Base-by-base conservation (phyloP, 805 yeast species). In the Ogataea pilisensis region DNA sequence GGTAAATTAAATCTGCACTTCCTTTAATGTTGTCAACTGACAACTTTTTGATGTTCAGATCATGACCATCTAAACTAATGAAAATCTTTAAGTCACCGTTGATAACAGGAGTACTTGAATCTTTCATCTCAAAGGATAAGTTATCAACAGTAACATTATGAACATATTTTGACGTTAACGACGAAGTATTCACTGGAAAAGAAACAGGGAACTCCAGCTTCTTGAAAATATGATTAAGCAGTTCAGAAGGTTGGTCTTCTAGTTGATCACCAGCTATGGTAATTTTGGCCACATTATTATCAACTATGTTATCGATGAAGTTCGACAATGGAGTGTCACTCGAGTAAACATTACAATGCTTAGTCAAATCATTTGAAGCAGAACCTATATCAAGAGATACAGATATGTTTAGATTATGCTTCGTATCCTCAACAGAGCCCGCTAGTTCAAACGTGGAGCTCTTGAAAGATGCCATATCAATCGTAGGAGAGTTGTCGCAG, bases 11-110 rank as follows among this genome's bases (percentile, higher is more conserved):
- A 31, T 60, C 58, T 11, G 74, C 64, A 4, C 51, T 38, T 6
- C 81, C 81, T 41, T 65, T 64, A 1, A 75, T 59, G 13, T 60
- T 53, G 4, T 57, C 48, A 2, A 73, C 70, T 2, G 35, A 29
- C 3, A 45, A 18, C 14, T 38, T 35, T n/a, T 35, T 28, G 8
- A 46, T 27, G 25, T 45, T 35, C 19, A 49, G 16, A 17, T 31
- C 30, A 4, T 20, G 26, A 3, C 26, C 27, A 16, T 49, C 49
- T 19, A 50, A 34, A 29, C 41, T 53, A 5, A 70, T 39, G 17
- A 56, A 48, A 1, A 66, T 56, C 19, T 56, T 49, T 5, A 71
- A 54, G n/a, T 60, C 58, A 1, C 76, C 77, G 35, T 56, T 55
- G n/a, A 71, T 51, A 8, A 60, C 51, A 7, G 72, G 65, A 26